Evolutionary conservation across 2,329 filamentous ascomycete species (phyloP).

Genomic region (Laburnicola sp.): DNA sequence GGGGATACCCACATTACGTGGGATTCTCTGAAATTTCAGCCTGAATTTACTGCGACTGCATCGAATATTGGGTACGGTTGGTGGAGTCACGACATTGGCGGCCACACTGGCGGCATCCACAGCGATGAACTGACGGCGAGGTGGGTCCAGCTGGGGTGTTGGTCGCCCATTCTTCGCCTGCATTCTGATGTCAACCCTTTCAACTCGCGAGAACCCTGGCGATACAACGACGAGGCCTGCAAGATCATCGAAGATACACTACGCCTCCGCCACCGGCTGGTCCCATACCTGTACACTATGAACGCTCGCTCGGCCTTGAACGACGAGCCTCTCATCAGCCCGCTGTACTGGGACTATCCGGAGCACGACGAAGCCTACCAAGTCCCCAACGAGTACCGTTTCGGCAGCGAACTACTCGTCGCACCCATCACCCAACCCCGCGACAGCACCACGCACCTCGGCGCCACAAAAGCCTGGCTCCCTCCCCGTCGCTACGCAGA

Average conservation of each 20-base stretch:
- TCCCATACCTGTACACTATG: slow-evolving; percentile 64
- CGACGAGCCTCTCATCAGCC: slow-evolving; percentile 60
- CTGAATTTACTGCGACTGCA: slow-evolving; percentile 67
- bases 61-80: slow-evolving; percentile 70
- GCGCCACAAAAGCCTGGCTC: slow-evolving; percentile 59
- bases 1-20: slow-evolving; percentile 64
- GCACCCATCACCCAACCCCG: slow-evolving; percentile 59
- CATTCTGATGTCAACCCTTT: slow-evolving; percentile 63
- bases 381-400: slow-evolving; percentile 62
- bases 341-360: slow-evolving; percentile 65
- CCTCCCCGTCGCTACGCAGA: slow-evolving; percentile 60
- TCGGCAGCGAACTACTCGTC: slow-evolving; percentile 61
- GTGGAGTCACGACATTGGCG: slow-evolving; percentile 72
- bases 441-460: slow-evolving; percentile 52
- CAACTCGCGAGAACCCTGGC: slow-evolving; percentile 66
- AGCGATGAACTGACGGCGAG: slow-evolving; percentile 63
- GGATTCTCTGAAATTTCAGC: slow-evolving; percentile 64
- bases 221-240: slow-evolving; percentile 53
- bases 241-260: slow-evolving; percentile 56
- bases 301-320: slow-evolving; percentile 53
- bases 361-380: slow-evolving; percentile 58
- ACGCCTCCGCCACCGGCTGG: slow-evolving; percentile 59
- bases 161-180: slow-evolving; percentile 63
- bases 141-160: slow-evolving; percentile 65
- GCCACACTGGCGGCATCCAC: slow-evolving; percentile 59